Evolutionary conservation across 1,139 yeast species (phyloP).

Genomic region (Blastobotrys indianensis): DNA sequence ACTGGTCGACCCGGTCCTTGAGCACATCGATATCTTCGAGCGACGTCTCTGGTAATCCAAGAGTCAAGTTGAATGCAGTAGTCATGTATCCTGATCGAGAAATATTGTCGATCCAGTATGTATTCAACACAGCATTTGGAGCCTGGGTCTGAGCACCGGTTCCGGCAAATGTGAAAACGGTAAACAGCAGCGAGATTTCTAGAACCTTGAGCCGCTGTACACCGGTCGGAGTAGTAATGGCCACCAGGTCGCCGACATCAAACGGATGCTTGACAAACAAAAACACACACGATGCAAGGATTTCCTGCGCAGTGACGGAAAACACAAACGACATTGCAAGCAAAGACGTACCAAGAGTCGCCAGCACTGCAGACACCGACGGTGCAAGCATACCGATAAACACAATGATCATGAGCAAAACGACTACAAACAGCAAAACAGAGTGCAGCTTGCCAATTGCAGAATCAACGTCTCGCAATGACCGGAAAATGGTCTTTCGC

Average conservation of each 20-base stretch:
- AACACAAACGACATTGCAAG: conserved; percentile 39
- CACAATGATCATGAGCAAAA: conserved; percentile 33
- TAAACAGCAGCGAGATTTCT: conserved; percentile 36
- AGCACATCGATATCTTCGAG: conserved; percentile 33
- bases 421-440: conserved; percentile 34
- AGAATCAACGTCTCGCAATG: conserved; percentile 38
- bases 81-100: conserved; percentile 36
- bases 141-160: conserved; percentile 35
- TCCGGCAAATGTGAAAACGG: conserved; percentile 32
- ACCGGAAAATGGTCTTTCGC: conserved; percentile 34
- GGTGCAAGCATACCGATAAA: conserved; percentile 41
- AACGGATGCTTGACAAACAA: conserved; percentile 40
- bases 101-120: conserved; percentile 37
- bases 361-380: conserved; percentile 36
- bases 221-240: conserved; percentile 23
- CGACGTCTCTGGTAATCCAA: conserved; percentile 38
- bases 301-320: conserved; percentile 37
- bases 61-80: conserved; percentile 24
- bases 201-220: conserved; percentile 27
- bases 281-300: conserved; percentile 38
- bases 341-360: conserved; percentile 39
- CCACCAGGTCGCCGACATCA: conserved; percentile 40
- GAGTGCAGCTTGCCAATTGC: conserved; percentile 38
- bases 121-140: conserved; percentile 36
- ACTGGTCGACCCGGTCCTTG: conserved; percentile 28